These are phyloP conservation scores for Chlamydomonas eustigma DNA, from an alignment of 139 green algal species.

Conservation along the genomic window DNA sequence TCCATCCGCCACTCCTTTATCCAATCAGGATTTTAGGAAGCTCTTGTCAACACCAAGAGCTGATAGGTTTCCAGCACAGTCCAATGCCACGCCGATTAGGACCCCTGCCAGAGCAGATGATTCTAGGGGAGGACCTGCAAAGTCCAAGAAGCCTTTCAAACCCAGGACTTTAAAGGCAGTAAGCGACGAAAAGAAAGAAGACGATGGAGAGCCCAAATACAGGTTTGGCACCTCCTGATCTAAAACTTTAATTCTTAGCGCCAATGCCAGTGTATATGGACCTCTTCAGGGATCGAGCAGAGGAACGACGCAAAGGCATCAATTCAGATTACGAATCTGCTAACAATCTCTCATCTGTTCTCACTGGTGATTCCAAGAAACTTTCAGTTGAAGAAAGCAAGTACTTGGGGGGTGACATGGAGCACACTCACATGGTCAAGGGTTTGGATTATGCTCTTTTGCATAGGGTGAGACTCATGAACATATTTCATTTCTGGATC, in stretches of 20 bases:
- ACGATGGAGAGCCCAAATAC: constrained; percentile 51
- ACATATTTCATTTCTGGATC: neutral
- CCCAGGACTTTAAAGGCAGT: constrained; percentile 29
- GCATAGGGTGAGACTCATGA: constrained; percentile 57
- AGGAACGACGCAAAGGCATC: constrained; percentile 64
- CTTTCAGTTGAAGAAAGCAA: constrained; percentile 77
- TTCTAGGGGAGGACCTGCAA: neutral
- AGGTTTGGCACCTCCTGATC: constrained; percentile 37
- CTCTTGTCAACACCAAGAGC: constrained; percentile 56
- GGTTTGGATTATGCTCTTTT: constrained; percentile 92
- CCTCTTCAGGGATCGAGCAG: constrained; percentile 60
- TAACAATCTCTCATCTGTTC: constrained; percentile 19
- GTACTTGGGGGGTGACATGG: constrained; percentile 88
- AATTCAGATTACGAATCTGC: constrained; percentile 55
- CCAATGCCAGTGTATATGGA: neutral
- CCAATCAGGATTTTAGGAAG: constrained; percentile 65
- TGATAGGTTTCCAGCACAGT: constrained; percentile 10
- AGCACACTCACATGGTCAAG: constrained; percentile 92
- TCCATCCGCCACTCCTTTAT: constrained; percentile 33
- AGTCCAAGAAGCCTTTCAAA: constrained; percentile 13
- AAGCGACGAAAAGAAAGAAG: constrained; percentile 35
- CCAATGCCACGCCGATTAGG: neutral
- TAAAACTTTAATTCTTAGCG: neutral
- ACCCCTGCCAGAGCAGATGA: neutral
- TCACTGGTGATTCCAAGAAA: constrained; percentile 27